phyloP scores from a whole-genome alignment of 805 yeast genomes.

The Candida montana region DNA sequence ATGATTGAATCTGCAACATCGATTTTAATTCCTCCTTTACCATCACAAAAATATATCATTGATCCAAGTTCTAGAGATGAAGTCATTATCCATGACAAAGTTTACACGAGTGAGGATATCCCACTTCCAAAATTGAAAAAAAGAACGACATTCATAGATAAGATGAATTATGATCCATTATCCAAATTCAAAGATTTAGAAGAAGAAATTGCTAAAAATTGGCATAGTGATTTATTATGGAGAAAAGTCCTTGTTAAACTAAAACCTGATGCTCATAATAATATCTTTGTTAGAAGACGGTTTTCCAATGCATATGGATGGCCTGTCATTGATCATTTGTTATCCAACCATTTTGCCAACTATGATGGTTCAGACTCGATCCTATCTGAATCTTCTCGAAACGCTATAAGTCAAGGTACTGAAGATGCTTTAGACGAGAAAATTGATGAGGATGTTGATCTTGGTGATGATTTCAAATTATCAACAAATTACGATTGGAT shows the following conservation, averaged over 20 bases:
- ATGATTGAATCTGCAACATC: slow-evolving; percentile 66
- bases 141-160: slow-evolving; percentile 23
- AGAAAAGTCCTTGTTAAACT: slow-evolving; percentile 62
- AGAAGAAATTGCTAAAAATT: slow-evolving; percentile 62
- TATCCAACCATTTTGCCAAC: slow-evolving; percentile 51
- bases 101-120: slow-evolving; percentile 48
- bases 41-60: slow-evolving; percentile 52
- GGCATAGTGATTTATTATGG: slow-evolving; percentile 68
- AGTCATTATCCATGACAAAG: slow-evolving; percentile 63
- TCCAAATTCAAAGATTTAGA: slow-evolving; percentile 45
- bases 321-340: slow-evolving; percentile 71
- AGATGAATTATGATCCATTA: slow-evolving; percentile 26
- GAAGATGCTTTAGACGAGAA: not conserved
- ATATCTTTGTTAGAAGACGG: slow-evolving; percentile 63
- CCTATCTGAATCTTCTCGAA: no score
- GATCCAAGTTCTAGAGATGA: slow-evolving; percentile 57
- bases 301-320: slow-evolving; percentile 83
- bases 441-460: slow-evolving; percentile 12
- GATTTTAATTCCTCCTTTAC: slow-evolving; percentile 64
- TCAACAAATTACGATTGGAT: slow-evolving; percentile 9
- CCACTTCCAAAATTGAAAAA: slow-evolving; percentile 27
- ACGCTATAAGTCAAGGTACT: not conserved
- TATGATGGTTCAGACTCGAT: not conserved
- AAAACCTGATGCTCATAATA: slow-evolving; percentile 74
- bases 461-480: slow-evolving; percentile 16